These are phyloP conservation scores for Prunella vulgaris DNA, from an alignment of 257 asterid species.

Conservation along the genomic window DNA sequence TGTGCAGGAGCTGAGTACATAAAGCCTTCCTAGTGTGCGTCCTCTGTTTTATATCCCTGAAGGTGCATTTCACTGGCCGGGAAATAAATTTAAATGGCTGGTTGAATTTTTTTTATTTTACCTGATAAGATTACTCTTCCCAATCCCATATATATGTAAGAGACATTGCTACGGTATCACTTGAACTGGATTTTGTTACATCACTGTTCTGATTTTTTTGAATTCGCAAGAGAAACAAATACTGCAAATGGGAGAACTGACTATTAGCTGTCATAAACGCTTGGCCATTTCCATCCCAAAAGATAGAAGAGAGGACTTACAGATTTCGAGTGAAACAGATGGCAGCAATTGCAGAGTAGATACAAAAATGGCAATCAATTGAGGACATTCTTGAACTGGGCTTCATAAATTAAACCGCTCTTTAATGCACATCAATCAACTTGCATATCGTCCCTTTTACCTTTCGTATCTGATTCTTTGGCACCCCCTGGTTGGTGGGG, in stretches of 20 bases:
- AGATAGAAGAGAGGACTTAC: conserved; percentile 21
- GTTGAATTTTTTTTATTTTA: neutral
- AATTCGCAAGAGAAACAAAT: conserved; percentile 11
- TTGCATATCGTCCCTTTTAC: conserved; percentile 44
- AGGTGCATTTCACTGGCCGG: conserved; percentile 7
- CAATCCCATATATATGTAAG: neutral
- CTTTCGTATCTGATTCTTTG: conserved; percentile 34
- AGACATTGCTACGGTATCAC: conserved; percentile 16
- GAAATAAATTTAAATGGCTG: neutral
- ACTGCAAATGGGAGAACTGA: conserved; percentile 5
- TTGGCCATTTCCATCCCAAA: neutral
- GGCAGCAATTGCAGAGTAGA: conserved; percentile 7
- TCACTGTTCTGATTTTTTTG: neutral
- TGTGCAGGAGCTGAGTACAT: neutral
- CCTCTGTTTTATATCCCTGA: neutral
- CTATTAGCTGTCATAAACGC: neutral
- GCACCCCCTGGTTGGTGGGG: conserved; percentile 32
- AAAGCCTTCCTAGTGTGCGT: neutral
- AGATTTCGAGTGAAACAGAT: neutral
- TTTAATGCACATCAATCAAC: conserved; percentile 37
- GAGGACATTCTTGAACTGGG: conserved; percentile 19
- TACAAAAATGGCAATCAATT: neutral
- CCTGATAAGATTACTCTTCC: conserved; percentile 15
- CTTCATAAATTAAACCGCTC: conserved; percentile 7
- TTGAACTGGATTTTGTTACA: conserved; percentile 9